Evolutionary conservation across 768 basidiomycete species (phyloP).

Genomic region (Amylocystis lapponica): DNA sequence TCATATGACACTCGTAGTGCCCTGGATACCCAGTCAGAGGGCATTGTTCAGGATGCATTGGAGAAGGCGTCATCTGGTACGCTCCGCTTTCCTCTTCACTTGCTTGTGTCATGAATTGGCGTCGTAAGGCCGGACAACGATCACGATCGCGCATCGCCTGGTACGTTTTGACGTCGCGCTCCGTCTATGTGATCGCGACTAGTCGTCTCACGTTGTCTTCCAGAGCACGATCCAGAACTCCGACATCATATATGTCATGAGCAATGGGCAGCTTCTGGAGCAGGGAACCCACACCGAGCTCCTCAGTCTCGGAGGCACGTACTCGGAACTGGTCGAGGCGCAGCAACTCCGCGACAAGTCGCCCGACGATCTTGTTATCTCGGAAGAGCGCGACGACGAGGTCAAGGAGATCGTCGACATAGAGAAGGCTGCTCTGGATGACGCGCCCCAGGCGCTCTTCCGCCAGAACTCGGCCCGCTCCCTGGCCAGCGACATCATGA

Average conservation of each 20-base stretch:
- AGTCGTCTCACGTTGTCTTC: too few species aligned
- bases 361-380: slow-evolving; percentile 25
- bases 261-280: slow-evolving; percentile 77
- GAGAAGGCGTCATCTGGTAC: slow-evolving; percentile 79
- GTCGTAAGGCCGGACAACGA: slow-evolving; percentile 77
- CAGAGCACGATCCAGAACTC: slow-evolving; percentile 87
- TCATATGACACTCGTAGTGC: too few species aligned
- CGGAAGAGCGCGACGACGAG: slow-evolving; percentile 15
- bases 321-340: slow-evolving; percentile 69
- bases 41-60: slow-evolving; percentile 84
- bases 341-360: slow-evolving; percentile 72
- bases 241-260: slow-evolving; percentile 84
- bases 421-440: slow-evolving; percentile 49
- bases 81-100: too few species aligned
- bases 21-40: slow-evolving; percentile 80
- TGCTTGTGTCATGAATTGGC: too few species aligned
- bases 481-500: slow-evolving; percentile 60
- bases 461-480: slow-evolving; percentile 54
- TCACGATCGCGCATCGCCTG: slow-evolving; percentile 75
- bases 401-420: slow-evolving; percentile 24
- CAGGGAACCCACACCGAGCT: slow-evolving; percentile 73
- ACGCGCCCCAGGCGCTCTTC: slow-evolving; percentile 50
- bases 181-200: too few species aligned
- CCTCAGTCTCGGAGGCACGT: slow-evolving; percentile 53
- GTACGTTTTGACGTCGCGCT: too few species aligned